Conservation (phyloP, 805 yeast species). For the Pichia manshurica region DNA sequence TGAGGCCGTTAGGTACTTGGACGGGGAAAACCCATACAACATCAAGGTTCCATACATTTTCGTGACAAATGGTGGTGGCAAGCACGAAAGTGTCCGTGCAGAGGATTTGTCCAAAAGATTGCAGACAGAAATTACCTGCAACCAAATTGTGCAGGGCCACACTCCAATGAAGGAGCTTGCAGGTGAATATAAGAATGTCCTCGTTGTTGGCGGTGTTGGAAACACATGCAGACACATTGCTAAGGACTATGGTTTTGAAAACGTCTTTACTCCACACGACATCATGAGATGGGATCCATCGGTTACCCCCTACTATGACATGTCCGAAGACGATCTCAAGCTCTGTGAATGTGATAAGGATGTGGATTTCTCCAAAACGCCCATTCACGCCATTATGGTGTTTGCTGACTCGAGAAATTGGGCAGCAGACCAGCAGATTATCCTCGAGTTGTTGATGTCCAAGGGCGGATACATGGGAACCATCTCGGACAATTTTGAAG, state of each 20-base stretch:
- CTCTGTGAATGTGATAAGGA: conserved; percentile 40
- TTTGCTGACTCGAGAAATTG: conserved; percentile 90
- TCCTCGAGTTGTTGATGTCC: conserved; percentile 71
- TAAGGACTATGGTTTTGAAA: conserved; percentile 73
- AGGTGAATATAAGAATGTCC: conserved; percentile 59
- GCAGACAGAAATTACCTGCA: conserved; percentile 55
- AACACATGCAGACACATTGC: conserved; percentile 82
- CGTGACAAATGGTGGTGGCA: conserved; percentile 92
- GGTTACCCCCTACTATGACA: conserved; percentile 75
- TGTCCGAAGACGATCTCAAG: conserved; percentile 63
- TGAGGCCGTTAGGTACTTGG: conserved; percentile 63
- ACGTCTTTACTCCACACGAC: conserved; percentile 78
- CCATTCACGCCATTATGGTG: conserved; percentile 77
- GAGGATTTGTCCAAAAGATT: conserved; percentile 61
- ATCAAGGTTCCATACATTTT: conserved; percentile 78
- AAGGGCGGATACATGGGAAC: conserved; percentile 85
- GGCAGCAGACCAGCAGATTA: conserved; percentile 91
- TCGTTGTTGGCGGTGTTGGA: conserved; percentile 87
- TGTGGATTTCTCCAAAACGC: conserved; percentile 57
- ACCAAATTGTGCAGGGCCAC: conserved; percentile 87
- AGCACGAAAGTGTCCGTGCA: conserved; percentile 70
- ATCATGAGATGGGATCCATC: conserved; percentile 82
- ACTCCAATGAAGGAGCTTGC: conserved; percentile 88
- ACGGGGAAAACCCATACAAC: conserved; percentile 72
- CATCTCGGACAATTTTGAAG: conserved; percentile 57